A percentile compares a stretch with the other conserved stretches of the same genome.
These are phyloP conservation scores for Neurospora crassa DNA, from an alignment of 2,329 filamentous ascomycete genomes.

Conservation along the genomic window DNA sequence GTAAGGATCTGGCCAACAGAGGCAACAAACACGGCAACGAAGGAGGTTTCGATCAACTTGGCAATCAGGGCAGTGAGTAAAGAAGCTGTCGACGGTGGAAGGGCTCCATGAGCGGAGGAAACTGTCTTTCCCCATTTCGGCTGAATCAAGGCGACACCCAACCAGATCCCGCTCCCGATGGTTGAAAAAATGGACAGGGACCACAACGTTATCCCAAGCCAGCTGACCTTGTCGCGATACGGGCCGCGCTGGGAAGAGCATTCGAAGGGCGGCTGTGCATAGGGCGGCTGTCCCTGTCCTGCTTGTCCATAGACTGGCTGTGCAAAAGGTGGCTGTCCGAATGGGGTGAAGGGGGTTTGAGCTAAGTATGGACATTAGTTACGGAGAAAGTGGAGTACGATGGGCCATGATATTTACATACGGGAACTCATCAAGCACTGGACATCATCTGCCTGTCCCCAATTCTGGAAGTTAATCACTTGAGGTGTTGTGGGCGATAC, in stretches of 20 bases:
- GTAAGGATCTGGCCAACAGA: slow-evolving; percentile 68
- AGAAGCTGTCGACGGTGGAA: slow-evolving; percentile 56
- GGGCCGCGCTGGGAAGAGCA: background rate
- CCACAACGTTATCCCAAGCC: slow-evolving; percentile 40
- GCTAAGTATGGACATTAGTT: background rate
- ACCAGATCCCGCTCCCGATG: slow-evolving; percentile 54
- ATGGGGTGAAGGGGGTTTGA: background rate
- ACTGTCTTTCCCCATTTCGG: slow-evolving; percentile 54
- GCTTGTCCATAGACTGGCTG: background rate
- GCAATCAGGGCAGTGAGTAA: slow-evolving; percentile 60
- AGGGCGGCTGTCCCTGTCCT: background rate
- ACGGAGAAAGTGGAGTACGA: background rate
- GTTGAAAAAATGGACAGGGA: slow-evolving; percentile 53
- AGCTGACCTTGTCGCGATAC: slow-evolving; percentile 22
- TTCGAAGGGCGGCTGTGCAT: background rate
- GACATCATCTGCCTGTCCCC: background rate
- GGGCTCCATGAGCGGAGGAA: slow-evolving; percentile 33
- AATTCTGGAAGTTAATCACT: background rate
- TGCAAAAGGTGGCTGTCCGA: background rate
- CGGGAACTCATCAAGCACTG: background rate
- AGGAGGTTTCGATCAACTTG: slow-evolving; percentile 69
- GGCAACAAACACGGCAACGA: slow-evolving; percentile 67
- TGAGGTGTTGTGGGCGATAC: background rate
- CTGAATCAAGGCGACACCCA: slow-evolving; percentile 50
- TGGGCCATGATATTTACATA: background rate